Evolutionary conservation across 371 early-diverging fungal species (phyloP).

Genomic region (Coemansia sp.): DNA sequence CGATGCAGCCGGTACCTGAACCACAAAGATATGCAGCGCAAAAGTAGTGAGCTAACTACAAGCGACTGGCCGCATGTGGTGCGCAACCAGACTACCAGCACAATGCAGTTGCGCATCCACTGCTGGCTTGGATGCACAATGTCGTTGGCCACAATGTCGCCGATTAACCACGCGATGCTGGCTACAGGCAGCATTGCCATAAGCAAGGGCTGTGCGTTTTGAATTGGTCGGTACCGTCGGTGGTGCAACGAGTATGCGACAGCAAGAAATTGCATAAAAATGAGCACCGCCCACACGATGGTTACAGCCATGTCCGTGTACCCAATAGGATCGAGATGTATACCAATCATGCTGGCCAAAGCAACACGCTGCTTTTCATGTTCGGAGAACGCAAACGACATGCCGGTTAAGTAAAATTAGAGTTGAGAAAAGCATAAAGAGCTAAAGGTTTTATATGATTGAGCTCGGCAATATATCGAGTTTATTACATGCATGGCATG

Average conservation of each 20-base stretch:
- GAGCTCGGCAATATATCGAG: too few species aligned
- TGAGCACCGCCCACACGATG: conserved; percentile 3
- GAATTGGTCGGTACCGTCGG: conserved; percentile 24
- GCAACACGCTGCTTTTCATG: conserved; percentile 33
- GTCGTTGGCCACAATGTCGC: conserved; percentile 32
- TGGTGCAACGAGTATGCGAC: conserved; percentile 26
- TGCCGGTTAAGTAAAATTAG: background rate
- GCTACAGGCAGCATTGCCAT: background rate
- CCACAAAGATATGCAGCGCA: background rate
- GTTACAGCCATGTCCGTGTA: conserved; percentile 23
- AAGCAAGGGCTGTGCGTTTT: background rate
- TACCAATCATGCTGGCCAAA: conserved; percentile 25
- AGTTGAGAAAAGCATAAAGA: background rate
- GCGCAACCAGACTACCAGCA: conserved; percentile 28
- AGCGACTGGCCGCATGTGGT: conserved; percentile 23
- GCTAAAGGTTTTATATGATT: background rate
- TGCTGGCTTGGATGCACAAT: conserved; percentile 19
- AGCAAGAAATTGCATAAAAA: conserved; percentile 15
- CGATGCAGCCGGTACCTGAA: conserved; percentile 5
- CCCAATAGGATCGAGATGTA: conserved; percentile 27
- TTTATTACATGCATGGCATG: too few species aligned
- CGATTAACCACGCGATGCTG: conserved; percentile 28
- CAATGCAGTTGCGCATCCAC: conserved; percentile 20
- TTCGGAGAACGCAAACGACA: conserved; percentile 37
- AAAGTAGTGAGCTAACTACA: background rate